Evolutionary conservation across 2,329 filamentous ascomycete species (phyloP).

Genomic region (Lecanicillium sp.): DNA sequence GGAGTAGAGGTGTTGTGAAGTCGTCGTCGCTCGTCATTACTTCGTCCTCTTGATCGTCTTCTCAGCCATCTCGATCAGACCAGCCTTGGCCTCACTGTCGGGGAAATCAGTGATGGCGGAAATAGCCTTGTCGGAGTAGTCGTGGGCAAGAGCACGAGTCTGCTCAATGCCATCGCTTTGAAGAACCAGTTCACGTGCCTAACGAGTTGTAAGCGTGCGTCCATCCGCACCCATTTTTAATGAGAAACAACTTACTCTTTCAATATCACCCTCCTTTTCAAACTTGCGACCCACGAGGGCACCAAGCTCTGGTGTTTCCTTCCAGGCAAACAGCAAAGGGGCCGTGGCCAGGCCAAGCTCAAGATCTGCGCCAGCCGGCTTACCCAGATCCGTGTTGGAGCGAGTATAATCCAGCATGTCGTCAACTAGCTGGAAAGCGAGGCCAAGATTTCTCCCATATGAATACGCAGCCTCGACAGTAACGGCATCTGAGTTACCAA

Average conservation of each 20-base stretch:
- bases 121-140: slow-evolving; percentile 84
- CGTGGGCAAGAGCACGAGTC: slow-evolving; percentile 80
- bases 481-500: slow-evolving; percentile 66
- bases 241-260: slow-evolving; percentile 53
- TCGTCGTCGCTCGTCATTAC: slow-evolving; percentile 33
- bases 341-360: slow-evolving; percentile 91
- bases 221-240: background rate
- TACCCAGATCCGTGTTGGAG: slow-evolving; percentile 76
- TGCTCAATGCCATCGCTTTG: slow-evolving; percentile 84
- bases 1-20: slow-evolving; percentile 1
- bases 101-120: slow-evolving; percentile 78
- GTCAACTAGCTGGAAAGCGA: slow-evolving; percentile 96
- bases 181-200: slow-evolving; percentile 83
- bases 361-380: slow-evolving; percentile 88
- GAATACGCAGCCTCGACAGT: slow-evolving; percentile 86
- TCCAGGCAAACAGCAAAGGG: slow-evolving; percentile 92
- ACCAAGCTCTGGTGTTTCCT: slow-evolving; percentile 75
- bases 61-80: slow-evolving; percentile 84
- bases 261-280: slow-evolving; percentile 70
- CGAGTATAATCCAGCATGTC: slow-evolving; percentile 97
- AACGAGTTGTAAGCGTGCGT: slow-evolving; percentile 7
- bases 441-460: slow-evolving; percentile 86
- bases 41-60: slow-evolving; percentile 88
- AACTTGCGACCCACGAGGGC: slow-evolving; percentile 90
- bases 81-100: slow-evolving; percentile 88